Base-by-base conservation (phyloP, 345 rosid species). In the Eucalyptus fibrosa region DNA sequence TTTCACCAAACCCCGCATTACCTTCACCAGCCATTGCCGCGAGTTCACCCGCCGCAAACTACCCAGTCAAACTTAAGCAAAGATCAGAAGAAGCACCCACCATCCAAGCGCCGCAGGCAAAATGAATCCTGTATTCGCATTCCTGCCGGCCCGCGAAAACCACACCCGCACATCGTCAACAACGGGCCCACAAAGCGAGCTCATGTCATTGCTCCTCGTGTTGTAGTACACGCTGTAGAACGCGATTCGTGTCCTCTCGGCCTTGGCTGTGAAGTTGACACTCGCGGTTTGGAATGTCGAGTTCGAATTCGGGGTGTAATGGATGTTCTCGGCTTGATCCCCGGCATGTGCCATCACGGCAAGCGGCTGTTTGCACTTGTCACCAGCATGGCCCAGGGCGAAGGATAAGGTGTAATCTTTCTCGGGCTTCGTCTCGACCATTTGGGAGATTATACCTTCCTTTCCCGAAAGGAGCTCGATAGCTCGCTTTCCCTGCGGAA, bases 171-270 rank as follows among this genome's bases (percentile, higher is more conserved):
- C 94, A 80, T 97, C 96, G n/a, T 98, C 99, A 87, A 98, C 93
- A 89, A 98, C 99, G 7, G 99, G 99, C 86, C 99, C 99, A 23
- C 99, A 98, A 40, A 98, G 89, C 7, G 99, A 98, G 94, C 99
- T 97, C 99, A 96, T 95, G 91, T 97, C 99, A 87, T 98, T 99
- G 0, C 93, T 95, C 94, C 99, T 95, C 7, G 99, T 97, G 56
- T 98, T 98, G 92, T 98, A 98, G 88, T 98, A 98, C 88, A 98
- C 93, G 26, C 99, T 98, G 90, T 93, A 98, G 92, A 98, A 98
- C 14, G 99, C 99, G 6, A 98, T 93, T 5, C 99, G 93, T 1
- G 99, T 95, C 87, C 96, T 93, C 77, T 98, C 99, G 2, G 99
- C 99, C 89, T 95, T 96, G 11, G 99, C 92, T 0, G 99, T 97